phyloP scores from a whole-genome alignment of 164 flowering plant genomes.

The Umbellularia californica region DNA sequence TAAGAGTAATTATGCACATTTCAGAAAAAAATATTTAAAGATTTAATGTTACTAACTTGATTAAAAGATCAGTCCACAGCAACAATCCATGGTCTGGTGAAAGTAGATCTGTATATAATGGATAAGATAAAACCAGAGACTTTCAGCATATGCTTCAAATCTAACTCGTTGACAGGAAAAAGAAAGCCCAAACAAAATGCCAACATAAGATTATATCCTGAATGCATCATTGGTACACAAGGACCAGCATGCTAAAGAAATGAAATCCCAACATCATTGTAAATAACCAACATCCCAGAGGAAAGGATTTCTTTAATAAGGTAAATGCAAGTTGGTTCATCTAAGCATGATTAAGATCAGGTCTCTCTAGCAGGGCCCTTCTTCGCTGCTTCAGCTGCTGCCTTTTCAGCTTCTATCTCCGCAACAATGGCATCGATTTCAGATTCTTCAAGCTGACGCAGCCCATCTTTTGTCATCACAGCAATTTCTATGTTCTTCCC shows the following conservation, averaged over 20 bases:
- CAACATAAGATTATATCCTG: not conserved
- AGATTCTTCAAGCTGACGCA: slow-evolving; percentile 87
- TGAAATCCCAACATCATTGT: not conserved
- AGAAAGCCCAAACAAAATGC: not conserved
- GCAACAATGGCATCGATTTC: slow-evolving; percentile 94
- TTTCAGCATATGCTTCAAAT: too few species aligned
- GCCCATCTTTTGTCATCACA: slow-evolving; percentile 85
- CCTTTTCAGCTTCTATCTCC: slow-evolving; percentile 96
- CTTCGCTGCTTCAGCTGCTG: slow-evolving; percentile 97
- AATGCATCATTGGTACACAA: not conserved
- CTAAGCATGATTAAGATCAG: slow-evolving; percentile 14
- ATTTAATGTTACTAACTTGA: too few species aligned
- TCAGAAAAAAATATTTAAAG: too few species aligned
- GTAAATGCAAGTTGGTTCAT: not conserved
- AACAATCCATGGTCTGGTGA: too few species aligned
- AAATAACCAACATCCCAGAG: not conserved
- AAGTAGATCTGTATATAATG: too few species aligned
- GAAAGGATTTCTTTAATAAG: not conserved
- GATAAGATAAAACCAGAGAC: too few species aligned
- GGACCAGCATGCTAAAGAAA: not conserved
- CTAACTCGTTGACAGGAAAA: too few species aligned
- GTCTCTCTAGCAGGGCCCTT: slow-evolving; percentile 77
- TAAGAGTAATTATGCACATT: too few species aligned
- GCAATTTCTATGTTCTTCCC: slow-evolving; percentile 99
- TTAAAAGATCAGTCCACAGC: too few species aligned